Percentiles rank a stretch among this genome's conserved stretches.
These are phyloP conservation scores for Huntiella abstrusa DNA, from an alignment of 2,329 filamentous ascomycete species.

Conservation along the genomic window DNA sequence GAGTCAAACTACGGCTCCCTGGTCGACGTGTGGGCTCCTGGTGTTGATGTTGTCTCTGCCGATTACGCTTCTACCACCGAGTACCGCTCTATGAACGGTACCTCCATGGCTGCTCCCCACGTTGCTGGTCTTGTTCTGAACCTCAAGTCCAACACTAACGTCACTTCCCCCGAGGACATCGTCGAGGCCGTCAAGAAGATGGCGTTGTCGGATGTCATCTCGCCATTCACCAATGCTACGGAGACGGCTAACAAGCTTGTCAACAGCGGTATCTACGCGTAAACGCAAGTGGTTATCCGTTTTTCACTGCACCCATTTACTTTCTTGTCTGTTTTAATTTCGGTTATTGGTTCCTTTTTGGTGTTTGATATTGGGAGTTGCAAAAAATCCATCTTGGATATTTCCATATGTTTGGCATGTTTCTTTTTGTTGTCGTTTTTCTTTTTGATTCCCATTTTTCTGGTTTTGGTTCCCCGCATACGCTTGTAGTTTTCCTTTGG, in stretches of 20 bases:
- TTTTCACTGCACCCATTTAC: neutral
- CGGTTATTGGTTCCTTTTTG: neutral
- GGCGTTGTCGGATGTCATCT: conserved; percentile 5
- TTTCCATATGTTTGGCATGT: neutral
- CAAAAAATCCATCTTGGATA: too few species aligned
- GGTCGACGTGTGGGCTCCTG: conserved; percentile 28
- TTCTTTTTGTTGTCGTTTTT: neutral
- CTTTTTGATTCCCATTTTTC: too few species aligned
- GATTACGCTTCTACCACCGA: conserved; percentile 23
- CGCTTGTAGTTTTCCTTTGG: too few species aligned
- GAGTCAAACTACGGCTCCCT: conserved; percentile 27
- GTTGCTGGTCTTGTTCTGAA: conserved; percentile 9
- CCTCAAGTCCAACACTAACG: conserved; percentile 5
- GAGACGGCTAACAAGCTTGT: conserved; percentile 1
- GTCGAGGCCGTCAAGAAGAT: neutral
- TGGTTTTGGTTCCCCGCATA: too few species aligned
- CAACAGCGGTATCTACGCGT: conserved; percentile 6
- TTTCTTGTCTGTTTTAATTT: neutral
- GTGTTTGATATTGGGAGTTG: neutral
- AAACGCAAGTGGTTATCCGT: neutral
- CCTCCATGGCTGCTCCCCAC: conserved; percentile 26
- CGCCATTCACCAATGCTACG: conserved; percentile 1
- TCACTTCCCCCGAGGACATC: conserved; percentile 3
- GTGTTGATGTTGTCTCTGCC: conserved; percentile 23
- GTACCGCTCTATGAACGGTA: conserved; percentile 25